Evolutionary conservation across 768 basidiomycete genomes (phyloP).

Genomic region (Boletus sp.): DNA sequence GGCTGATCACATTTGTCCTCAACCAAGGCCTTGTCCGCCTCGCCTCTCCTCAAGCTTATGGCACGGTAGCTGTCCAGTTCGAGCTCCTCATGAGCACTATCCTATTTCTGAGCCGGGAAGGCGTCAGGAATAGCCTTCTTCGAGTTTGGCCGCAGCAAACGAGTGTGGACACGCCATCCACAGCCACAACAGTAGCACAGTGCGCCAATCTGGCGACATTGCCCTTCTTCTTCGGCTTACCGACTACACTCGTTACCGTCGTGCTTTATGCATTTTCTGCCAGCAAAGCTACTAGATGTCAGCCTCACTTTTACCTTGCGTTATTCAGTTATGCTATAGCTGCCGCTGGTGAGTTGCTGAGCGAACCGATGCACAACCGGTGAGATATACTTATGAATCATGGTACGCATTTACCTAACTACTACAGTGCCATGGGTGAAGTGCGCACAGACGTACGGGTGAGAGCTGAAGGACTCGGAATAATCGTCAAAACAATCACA

Average conservation of each 20-base stretch:
- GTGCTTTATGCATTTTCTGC: conserved; percentile 54
- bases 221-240: conserved; percentile 67
- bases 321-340: conserved; percentile 71
- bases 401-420: conserved; percentile 17
- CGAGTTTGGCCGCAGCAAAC: conserved; percentile 42
- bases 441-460: conserved; percentile 71
- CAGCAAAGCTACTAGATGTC: conserved; percentile 51
- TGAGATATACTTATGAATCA: conserved; percentile 32
- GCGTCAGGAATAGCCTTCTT: conserved; percentile 81
- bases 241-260: conserved; percentile 54
- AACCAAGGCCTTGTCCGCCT: conserved; percentile 87
- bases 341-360: conserved; percentile 72
- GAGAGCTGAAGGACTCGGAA: conserved; percentile 81
- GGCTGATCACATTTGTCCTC: conserved; percentile 81
- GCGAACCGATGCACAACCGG: conserved; percentile 82
- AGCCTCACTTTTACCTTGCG: conserved; percentile 63
- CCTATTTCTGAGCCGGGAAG: conserved; percentile 91
- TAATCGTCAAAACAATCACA: conserved; percentile 66
- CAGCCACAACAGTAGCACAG: conserved; percentile 12
- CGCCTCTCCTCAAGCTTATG: conserved; percentile 80
- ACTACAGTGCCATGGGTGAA: conserved; percentile 62
- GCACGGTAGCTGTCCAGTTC: conserved; percentile 92
- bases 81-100: conserved; percentile 89
- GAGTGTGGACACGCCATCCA: neutral
- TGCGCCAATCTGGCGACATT: conserved; percentile 54